Conservation (phyloP, 169 alveolate genomes). For the Eimeria nieschulzi region DNA sequence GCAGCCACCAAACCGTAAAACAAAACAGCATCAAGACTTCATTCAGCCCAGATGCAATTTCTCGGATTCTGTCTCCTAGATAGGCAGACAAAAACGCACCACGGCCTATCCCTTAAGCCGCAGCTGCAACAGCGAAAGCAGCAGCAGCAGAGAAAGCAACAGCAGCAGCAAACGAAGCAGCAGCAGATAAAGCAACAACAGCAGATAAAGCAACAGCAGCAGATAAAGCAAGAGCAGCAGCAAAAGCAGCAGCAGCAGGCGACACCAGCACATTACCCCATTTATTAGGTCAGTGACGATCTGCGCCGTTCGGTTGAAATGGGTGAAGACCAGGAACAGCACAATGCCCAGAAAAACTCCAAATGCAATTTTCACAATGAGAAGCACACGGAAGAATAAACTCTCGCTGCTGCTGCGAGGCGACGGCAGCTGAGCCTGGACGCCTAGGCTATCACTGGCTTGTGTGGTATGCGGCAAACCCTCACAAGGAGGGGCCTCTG, state of each 20-base stretch:
- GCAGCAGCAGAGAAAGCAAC: slow-evolving; percentile 17
- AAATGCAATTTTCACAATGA: not conserved
- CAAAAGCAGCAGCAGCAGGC: not conserved
- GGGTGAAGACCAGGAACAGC: not conserved
- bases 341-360: not conserved
- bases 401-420: slow-evolving; percentile 26
- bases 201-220: not conserved
- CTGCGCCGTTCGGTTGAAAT: not conserved
- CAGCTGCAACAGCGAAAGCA: not conserved
- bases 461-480: not conserved
- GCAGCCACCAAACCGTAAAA: not conserved
- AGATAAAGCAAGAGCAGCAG: slow-evolving; percentile 7
- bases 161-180: not conserved
- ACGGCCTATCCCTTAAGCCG: not conserved
- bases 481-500: not conserved
- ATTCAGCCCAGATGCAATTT: too few species aligned
- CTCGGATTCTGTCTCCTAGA: too few species aligned
- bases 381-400: not conserved
- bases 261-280: not conserved
- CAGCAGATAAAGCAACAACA: slow-evolving; percentile 2
- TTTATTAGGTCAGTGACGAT: not conserved
- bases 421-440: slow-evolving; percentile 17
- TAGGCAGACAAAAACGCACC: too few species aligned
- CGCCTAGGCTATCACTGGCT: not conserved
- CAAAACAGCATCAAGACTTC: not conserved